Evolutionary conservation across 306 rosid genomes (phyloP), one percentile per base, ranked within the genome.

Genomic region (Begonia peltatifolia): DNA sequence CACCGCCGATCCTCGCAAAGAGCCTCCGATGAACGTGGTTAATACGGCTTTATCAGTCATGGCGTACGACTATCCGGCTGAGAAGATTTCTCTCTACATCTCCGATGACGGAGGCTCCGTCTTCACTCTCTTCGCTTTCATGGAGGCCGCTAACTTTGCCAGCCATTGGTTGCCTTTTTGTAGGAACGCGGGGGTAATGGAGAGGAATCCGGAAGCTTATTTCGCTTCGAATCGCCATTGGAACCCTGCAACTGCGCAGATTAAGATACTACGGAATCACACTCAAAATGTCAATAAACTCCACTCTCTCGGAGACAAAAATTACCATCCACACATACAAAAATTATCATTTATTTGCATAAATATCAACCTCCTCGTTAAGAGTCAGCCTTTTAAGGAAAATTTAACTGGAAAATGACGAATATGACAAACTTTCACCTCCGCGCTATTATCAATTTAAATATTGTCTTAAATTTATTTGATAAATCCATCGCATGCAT

Each of bases 51-150:
- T 76, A n/a, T 76, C 82, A 6, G 79, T 56, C 11, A 65, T 76
- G 82, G 71, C 71, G 3, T 72, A 55, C 25, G 82, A 76, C 11
- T 77, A 73, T 17, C 76, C 76, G 47, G 12, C 64, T 1, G 66
- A 22, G 16, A 77, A 73, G 71, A 10, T 73, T 0, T 77, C 83
- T 2, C 66, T 77, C 2, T 73, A 69, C 15, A 69, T 77, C 9
- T 77, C 83, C 2, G 83, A 77, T 55, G 83, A 77, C 42, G 79
- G 83, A 5, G 79, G 79, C 30, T 77, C 83, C 14, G 79, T 63
- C 25, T 25, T 73, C 22, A 77, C 79, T 52, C 74, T 77, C 16
- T 77, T 66, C 17, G 79, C 76, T 55, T 59, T 77, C 49, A 56
- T 69, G 61, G 79, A 77, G 53, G 79, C 79, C 12, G 74, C 83